Base-by-base conservation (phyloP, 495 filamentous ascomycete genomes). In the Tuber melanosporum region DNA sequence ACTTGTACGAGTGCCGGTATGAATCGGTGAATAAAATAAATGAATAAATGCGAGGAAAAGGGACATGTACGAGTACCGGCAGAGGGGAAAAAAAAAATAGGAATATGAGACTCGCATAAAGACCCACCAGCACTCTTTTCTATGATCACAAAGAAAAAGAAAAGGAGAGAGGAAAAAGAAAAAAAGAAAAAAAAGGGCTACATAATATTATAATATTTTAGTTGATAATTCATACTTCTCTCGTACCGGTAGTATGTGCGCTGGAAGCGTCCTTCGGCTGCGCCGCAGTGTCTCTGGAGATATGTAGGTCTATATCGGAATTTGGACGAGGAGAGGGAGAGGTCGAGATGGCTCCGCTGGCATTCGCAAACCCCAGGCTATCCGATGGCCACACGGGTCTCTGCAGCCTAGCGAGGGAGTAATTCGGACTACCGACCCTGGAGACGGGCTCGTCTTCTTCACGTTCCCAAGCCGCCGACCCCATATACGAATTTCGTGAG, bases 401-500 rank as follows among this genome's bases (percentile, higher is more conserved):
- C 15, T 66, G 57, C 26, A 66, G 57, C 26, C 57, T 66, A 2
- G 57, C 57, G 5, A 66, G 57, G 57, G 26, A 36, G 14, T 66
- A 66, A 36, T 66, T 66, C 26, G 57, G 57, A 66, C 57, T 66
- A 5, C 57, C 57, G 19, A 36, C 57, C 26, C 57, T 32, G 12
- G 57, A 66, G 26, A 66, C 57, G 26, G 57, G 57, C 57, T 66
- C 57, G 32, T 66, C 57, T 36, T 66, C 57, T 36, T 43, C 44
- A 32, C 66, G 49, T 41, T 57, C 45, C 62, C 45, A 70, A 26
- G 44, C 26, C 20, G 46, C 43, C 32, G 77, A 75, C 44, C 69
- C 76, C 73, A 52, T 76, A 26, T 47, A 78, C 32, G 66, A 80
- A 47, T 74, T 52, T 79, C 70, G 46, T 32, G 73, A 76, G 75